phyloP scores from a whole-genome alignment of 768 basidiomycete genomes.

The Candolleomyces efflorescens region DNA sequence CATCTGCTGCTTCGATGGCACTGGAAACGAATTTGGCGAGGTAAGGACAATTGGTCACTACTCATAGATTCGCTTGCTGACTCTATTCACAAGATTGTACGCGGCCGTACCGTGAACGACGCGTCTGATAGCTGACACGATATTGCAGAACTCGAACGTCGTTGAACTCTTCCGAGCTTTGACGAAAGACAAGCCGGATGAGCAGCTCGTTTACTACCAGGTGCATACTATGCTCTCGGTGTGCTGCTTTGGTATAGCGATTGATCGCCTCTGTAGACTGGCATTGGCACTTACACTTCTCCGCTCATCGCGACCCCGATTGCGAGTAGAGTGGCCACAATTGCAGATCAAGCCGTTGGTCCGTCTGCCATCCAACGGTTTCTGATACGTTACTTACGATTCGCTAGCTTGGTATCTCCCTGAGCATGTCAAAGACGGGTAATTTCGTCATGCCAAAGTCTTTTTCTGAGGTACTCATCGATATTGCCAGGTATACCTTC shows the following conservation, averaged over 20 bases:
- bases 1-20: slow-evolving; percentile 52
- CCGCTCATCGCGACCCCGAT: slow-evolving; percentile 41
- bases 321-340: neutral
- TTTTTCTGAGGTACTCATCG: neutral
- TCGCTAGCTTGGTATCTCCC: neutral
- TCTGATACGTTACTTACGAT: neutral
- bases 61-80: neutral
- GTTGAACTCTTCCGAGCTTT: slow-evolving; percentile 46
- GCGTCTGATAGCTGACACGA: neutral
- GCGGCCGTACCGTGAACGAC: neutral
- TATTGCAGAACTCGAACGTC: slow-evolving; percentile 43
- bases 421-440: slow-evolving; percentile 1
- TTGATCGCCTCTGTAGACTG: slow-evolving; percentile 29
- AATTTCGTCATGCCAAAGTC: neutral
- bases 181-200: slow-evolving; percentile 44
- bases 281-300: slow-evolving; percentile 48
- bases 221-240: slow-evolving; percentile 17
- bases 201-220: slow-evolving; percentile 58
- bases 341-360: neutral
- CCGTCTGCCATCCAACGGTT: neutral
- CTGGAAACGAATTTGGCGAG: slow-evolving; percentile 30
- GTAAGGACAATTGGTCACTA: neutral
- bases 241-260: neutral
- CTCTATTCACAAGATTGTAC: neutral
- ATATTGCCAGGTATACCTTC: neutral